Percentiles rank a stretch among this genome's conserved stretches.
phyloP scores from a whole-genome alignment of 805 yeast genomes.

The Cyberlindnera xishuangbannaensis region DNA sequence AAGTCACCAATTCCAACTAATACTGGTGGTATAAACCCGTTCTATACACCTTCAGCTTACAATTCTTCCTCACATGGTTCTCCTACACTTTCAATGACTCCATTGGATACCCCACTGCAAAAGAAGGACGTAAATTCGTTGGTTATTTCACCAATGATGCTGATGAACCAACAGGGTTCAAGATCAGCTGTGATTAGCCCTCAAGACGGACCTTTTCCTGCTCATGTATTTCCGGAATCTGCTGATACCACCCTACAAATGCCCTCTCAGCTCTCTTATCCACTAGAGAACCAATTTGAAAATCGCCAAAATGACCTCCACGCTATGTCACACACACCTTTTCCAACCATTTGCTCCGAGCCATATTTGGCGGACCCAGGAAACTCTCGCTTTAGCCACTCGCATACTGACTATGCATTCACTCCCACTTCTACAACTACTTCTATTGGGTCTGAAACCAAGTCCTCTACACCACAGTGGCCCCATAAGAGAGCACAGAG shows the following conservation, averaged over 20 bases:
- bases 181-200: constrained; percentile 1
- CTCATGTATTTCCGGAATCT: constrained; percentile 11
- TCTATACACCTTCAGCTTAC: constrained; percentile 8
- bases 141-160: constrained; percentile 11
- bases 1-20: constrained; percentile 2
- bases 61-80: constrained; percentile 5
- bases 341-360: too few relatives aligned
- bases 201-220: constrained; percentile 3
- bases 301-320: too few relatives aligned
- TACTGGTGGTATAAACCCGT: constrained; percentile 6
- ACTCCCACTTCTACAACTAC: neutral
- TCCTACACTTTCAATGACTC: constrained; percentile 7
- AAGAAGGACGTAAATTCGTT: constrained; percentile 1
- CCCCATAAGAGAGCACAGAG: constrained; percentile 1
- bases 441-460: neutral
- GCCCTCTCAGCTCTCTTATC: constrained; percentile 11
- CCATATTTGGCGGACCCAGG: neutral
- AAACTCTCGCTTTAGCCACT: too few relatives aligned
- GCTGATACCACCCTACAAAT: constrained; percentile 9
- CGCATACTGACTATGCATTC: neutral
- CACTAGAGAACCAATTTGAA: neutral
- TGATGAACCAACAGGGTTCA: constrained; percentile 3
- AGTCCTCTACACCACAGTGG: neutral
- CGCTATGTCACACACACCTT: too few relatives aligned
- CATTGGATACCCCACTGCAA: constrained; percentile 7